A percentile compares a stretch with the other conserved stretches of the same genome.
Conservation (phyloP, 1,139 yeast genomes). For the Arxiozyma heterogenica region DNA sequence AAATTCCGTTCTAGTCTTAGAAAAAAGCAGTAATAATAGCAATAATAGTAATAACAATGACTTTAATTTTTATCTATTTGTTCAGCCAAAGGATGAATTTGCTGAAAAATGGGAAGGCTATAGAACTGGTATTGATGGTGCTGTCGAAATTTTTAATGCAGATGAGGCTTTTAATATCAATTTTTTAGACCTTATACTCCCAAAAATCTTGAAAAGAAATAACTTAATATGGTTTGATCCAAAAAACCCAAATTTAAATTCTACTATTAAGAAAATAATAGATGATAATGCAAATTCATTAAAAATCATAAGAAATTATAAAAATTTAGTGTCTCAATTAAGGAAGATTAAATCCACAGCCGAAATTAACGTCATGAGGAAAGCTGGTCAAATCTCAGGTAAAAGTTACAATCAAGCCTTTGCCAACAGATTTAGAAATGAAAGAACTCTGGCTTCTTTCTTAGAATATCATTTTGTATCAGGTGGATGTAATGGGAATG, state of each 20-base stretch:
- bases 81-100: conserved; percentile 69
- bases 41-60: conserved; percentile 44
- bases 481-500: conserved; percentile 84
- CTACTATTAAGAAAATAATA: conserved; percentile 16
- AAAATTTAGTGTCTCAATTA: conserved; percentile 43
- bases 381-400: conserved; percentile 75
- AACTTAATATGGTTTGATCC: conserved; percentile 44
- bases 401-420: conserved; percentile 78
- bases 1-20: conserved; percentile 66
- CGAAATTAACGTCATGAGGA: conserved; percentile 71
- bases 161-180: conserved; percentile 55
- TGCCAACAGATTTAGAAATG: conserved; percentile 55
- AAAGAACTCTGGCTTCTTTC: conserved; percentile 70
- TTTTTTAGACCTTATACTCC: conserved; percentile 34
- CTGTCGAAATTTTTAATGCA: conserved; percentile 74
- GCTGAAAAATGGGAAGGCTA: conserved; percentile 94
- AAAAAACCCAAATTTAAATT: conserved; percentile 3
- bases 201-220: conserved; percentile 40
- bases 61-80: conserved; percentile 63
- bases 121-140: conserved; percentile 80
- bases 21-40: conserved; percentile 41
- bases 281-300: conserved; percentile 9
- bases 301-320: conserved; percentile 9
- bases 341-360: conserved; percentile 66
- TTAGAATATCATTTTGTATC: conserved; percentile 73